Evolutionary conservation across 148 eudicot species (phyloP).

Genomic region (Cornus suecica): DNA sequence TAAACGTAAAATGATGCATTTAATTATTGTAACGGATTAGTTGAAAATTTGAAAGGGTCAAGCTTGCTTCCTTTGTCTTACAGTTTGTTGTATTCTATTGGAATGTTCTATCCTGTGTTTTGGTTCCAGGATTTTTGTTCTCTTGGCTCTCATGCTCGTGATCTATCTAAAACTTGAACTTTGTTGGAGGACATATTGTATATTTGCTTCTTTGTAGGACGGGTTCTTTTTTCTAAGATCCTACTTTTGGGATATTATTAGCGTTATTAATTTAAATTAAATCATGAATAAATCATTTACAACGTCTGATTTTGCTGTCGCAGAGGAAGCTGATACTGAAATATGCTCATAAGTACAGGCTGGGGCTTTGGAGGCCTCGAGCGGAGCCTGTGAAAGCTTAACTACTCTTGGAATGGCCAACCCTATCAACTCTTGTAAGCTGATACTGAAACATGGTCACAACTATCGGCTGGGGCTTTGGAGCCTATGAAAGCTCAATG

Average conservation of each 20-base stretch:
- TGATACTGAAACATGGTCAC: conserved; percentile 64
- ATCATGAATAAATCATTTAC: not conserved
- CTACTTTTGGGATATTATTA: not conserved
- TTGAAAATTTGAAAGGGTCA: not conserved
- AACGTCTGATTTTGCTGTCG: conserved; percentile 19
- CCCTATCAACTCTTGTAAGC: conserved; percentile 3
- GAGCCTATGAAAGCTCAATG: conserved; percentile 50
- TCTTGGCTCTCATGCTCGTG: too few relatives aligned
- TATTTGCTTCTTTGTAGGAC: not conserved
- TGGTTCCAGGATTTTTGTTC: not conserved
- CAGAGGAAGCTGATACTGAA: conserved; percentile 66
- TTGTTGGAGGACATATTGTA: not conserved
- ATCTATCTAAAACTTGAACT: not conserved
- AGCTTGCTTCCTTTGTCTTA: not conserved
- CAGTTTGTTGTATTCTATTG: not conserved
- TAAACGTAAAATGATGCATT: too few relatives aligned
- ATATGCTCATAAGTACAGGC: conserved; percentile 61
- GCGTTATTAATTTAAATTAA: too few relatives aligned
- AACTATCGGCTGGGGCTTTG: conserved; percentile 72
- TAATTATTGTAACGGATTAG: not conserved
- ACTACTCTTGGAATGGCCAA: not conserved
- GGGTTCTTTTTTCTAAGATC: not conserved
- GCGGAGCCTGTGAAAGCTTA: conserved; percentile 46
- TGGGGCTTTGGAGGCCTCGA: conserved; percentile 79
- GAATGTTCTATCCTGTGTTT: not conserved